These are phyloP conservation scores for Fraxinus floribunda DNA, from an alignment of 305 asterid genomes.

Conservation along the genomic window DNA sequence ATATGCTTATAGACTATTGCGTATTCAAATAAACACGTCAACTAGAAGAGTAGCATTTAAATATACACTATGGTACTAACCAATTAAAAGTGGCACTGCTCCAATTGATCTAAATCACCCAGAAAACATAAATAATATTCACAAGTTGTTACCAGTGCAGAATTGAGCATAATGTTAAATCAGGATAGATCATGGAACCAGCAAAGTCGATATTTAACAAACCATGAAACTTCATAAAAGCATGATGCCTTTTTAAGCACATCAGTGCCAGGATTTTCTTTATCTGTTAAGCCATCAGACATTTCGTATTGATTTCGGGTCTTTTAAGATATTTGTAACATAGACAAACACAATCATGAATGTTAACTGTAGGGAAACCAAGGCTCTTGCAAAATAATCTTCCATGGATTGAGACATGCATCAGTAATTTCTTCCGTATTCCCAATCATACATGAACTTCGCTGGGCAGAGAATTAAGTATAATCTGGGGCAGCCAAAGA, in stretches of 20 bases:
- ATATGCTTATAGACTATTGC: not conserved
- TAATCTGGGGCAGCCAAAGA: not conserved
- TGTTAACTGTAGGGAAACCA: not conserved
- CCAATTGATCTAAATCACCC: not conserved
- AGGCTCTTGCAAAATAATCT: not conserved
- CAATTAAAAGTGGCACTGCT: not conserved
- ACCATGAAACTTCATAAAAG: too few species aligned
- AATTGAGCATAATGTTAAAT: not conserved
- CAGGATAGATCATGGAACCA: not conserved
- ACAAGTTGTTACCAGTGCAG: not conserved
- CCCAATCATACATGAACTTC: not conserved
- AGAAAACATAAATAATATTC: not conserved
- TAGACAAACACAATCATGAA: not conserved
- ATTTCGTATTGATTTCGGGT: not conserved
- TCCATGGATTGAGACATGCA: not conserved
- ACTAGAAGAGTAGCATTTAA: not conserved
- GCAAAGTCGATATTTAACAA: not conserved
- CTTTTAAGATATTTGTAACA: not conserved
- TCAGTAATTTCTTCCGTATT: not conserved
- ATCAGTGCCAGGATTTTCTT: not conserved
- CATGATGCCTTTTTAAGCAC: not conserved
- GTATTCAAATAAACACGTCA: not conserved
- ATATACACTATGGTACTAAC: not conserved
- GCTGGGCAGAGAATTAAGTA: not conserved
- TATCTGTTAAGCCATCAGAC: not conserved